Base-by-base conservation (phyloP, 2,329 filamentous ascomycete genomes). In the Thelonectria olida region DNA sequence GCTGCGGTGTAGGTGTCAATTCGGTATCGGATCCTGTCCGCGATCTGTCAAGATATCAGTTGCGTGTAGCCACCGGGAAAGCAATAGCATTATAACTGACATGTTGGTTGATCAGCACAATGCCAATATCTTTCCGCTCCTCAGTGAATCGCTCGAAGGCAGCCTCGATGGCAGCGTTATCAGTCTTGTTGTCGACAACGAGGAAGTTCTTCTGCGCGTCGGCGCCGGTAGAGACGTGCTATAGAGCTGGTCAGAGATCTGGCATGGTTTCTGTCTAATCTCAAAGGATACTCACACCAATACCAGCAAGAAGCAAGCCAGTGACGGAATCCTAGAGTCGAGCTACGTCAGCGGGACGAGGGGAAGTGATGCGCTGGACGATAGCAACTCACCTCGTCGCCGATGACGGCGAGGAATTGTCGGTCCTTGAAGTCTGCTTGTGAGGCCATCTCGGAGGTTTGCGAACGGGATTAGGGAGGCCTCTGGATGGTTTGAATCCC, bases 191-290 rank as follows among this genome's bases (percentile, higher is more conserved):
- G 79, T 99, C 95, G 64, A 99, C 96, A 58, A 99, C 93, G 9
- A 99, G 88, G 82, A 97, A 99, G 85, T 99, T 99, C 84, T 97
- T 97, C 76, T 97, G 91, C 38, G 92, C 87, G 75, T 97, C 93
- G 44, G 95, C 92, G 7, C 92, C 91, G 54, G 90, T 85, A 15
- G 93, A 97, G 65, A 98, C 94, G 78, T 98, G 95, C 94, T 97
- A 67, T 42, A 10, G 10, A 13, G 25, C 61, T 25, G 19, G 44
- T 63, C 17, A 66, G 54, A 41, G 2, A 25, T 20, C 12, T n/a
- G 13, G 2, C 7, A 25, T 41, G 3, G 13, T 39, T 28, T 22
- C 25, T n/a, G 41, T 45, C 4, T 19, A 50, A 59, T 38, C 45
- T n/a, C 23, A 56, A 53, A 49, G 58, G 48, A 45, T 22, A 77